These are phyloP conservation scores for Candida alai DNA, from an alignment of 805 yeast genomes.

Conservation along the genomic window DNA sequence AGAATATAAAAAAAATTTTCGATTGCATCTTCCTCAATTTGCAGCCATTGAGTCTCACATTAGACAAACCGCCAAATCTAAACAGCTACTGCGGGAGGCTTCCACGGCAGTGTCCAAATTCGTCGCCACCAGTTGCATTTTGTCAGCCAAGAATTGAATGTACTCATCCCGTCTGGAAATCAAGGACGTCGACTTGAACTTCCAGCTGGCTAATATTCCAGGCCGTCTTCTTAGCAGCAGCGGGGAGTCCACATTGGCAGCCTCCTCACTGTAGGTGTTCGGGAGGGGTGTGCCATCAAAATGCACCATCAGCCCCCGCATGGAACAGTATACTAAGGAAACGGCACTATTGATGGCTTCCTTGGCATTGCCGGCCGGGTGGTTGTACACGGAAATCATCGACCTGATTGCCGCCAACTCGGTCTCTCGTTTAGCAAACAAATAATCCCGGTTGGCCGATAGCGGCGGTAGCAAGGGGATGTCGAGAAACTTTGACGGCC, in stretches of 20 bases:
- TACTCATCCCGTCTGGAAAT: slow-evolving; percentile 13
- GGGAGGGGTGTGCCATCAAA: slow-evolving; percentile 6
- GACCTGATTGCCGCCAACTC: slow-evolving; percentile 26
- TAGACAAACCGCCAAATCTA: slow-evolving; percentile 11
- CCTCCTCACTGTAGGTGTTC: slow-evolving; percentile 1
- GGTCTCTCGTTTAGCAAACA: slow-evolving; percentile 31
- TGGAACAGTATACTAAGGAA: slow-evolving; percentile 11
- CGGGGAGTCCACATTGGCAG: too few species aligned
- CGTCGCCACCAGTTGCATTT: slow-evolving; percentile 10
- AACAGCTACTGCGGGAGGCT: slow-evolving; percentile 10
- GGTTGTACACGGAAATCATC: slow-evolving; percentile 7
- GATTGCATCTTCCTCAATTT: slow-evolving; percentile 2
- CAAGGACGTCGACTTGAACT: background rate
- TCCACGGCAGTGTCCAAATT: slow-evolving; percentile 8
- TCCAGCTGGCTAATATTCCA: too few species aligned
- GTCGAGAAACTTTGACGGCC: slow-evolving; percentile 12
- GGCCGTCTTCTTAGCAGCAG: too few species aligned
- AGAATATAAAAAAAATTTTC: background rate
- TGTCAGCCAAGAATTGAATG: slow-evolving; percentile 10
- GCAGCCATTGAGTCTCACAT: slow-evolving; percentile 5
- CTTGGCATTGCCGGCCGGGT: slow-evolving; percentile 4
- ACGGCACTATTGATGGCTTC: slow-evolving; percentile 10
- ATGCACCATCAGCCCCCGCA: slow-evolving; percentile 9
- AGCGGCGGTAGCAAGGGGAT: slow-evolving; percentile 27
- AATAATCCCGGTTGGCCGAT: slow-evolving; percentile 30